Base-by-base conservation (phyloP, 1,284 basidiomycete genomes). In the Kalmanozyma brasiliensis region DNA sequence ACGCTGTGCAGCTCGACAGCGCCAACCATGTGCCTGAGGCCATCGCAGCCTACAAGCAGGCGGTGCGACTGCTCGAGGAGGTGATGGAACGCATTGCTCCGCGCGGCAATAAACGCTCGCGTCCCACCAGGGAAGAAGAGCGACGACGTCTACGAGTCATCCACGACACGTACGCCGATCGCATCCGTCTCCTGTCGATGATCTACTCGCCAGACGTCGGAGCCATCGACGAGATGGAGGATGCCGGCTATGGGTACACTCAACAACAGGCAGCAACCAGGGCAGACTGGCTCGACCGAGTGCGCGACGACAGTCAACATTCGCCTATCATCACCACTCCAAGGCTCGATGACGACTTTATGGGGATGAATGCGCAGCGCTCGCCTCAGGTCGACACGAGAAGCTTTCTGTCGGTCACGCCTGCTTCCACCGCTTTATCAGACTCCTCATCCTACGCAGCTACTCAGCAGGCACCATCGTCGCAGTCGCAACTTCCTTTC, bases 111-210 rank as follows among this genome's bases (percentile, higher is more conserved):
- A 73, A 73, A 37, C 71, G 74, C 24, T 61, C 72, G 14, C 70
- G 68, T 35, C 71, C 52, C 46, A 78, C 45, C 62, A 66, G 70
- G 45, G 81, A 76, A 71, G 83, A 84, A 43, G 83, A 84, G 59
- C 74, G 81, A 14, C 46, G 81, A 19, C 35, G 82, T 34, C 53
- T 84, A 11, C 52, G 62, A 29, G 82, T 83, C 19, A 84, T 84
- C 37, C 83, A 83, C 70, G 82, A 84, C 48, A 84, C 83, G 1
- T 84, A 84, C 58, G 78, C 78, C 20, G 83, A 84, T 48, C 79
- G 83, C 4, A 82, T 84, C 32, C 62, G 73, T 9, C 68, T 83
- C 62, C 71, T 84, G 36, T 73, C 76, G 8, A 62, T 76, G 49
- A 81, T 82, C 65, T 69, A 70, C 29, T 61, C 64, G 5, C 72